Evolutionary conservation across 768 basidiomycete genomes (phyloP), one percentile per base, ranked within the genome.

Genomic region (Rhodotorula kratochvilovae): DNA sequence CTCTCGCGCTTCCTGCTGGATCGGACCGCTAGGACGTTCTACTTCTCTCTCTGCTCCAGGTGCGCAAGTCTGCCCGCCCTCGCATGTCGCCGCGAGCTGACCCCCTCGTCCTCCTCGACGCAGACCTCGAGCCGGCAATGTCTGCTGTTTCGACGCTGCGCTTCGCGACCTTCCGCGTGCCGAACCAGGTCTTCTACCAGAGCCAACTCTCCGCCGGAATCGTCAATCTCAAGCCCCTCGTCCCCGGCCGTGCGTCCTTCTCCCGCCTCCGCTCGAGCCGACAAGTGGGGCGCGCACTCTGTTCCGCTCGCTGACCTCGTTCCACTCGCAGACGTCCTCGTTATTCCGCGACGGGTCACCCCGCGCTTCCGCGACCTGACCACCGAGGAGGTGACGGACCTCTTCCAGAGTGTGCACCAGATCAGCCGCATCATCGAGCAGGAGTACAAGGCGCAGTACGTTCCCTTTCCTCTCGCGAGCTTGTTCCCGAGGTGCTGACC

Each of bases 201-300:
- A 70, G 46, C 7, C 16, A 35, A 0, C 35, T 64, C 3, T 61
- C 65, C 1, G 17, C 68, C 17, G 95, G 90, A 3, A 89, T 96
- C 72, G 94, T 97, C 57, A 98, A 98, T 79, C 86, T 96, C 71
- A 96, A 92, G 77, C 95, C 94, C 1, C 88, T 96, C 74, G 87
- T 94, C 16, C 92, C 92, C 51, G 93, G 93, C 59, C 93, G 95
- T 98, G 80, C 82, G 91, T 85, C 51, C 35, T n/a, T 48, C 33
- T 31, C 39, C 58, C 39, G 60, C 50, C 58, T n/a, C 51, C 51
- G n/a, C 54, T 25, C 54, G 31, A 35, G 33, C 54, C 54, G 31
- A 31, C 29, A 51, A 50, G 61, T 62, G 61, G 61, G 61, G 61
- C 59, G 7, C 19, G 17, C 15, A 5, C 5, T 69, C 36, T n/a